Percentiles rank a stretch among this genome's conserved stretches.
Evolutionary conservation across 2,329 filamentous ascomycete species (phyloP).

Genomic region (Byssochlamys sp.): DNA sequence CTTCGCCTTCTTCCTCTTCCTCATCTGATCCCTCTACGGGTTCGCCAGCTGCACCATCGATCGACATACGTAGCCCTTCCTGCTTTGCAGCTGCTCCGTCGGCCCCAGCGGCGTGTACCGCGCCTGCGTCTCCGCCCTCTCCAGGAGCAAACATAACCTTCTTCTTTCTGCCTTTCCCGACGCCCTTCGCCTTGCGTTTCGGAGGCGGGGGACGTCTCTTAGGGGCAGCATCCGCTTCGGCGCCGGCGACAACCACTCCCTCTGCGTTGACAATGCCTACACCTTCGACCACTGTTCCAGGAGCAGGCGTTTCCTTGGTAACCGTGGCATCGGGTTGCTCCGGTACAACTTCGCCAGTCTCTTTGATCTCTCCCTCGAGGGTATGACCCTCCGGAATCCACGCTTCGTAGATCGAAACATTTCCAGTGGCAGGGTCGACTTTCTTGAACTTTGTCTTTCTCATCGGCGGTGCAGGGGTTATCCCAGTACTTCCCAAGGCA

Average conservation of each 20-base stretch:
- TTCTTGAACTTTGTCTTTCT: slow-evolving; percentile 72
- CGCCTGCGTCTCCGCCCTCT: slow-evolving; percentile 29
- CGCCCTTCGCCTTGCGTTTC: slow-evolving; percentile 70
- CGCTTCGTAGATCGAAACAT: slow-evolving; percentile 74
- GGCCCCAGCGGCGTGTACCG: slow-evolving; percentile 28
- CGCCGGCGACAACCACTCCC: slow-evolving; percentile 47
- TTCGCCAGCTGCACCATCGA: slow-evolving; percentile 35
- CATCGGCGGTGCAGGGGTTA: slow-evolving; percentile 44
- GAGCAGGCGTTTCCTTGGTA: slow-evolving; percentile 38
- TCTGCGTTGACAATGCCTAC: slow-evolving; percentile 52
- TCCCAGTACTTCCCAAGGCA: slow-evolving; percentile 18
- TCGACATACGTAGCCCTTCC: slow-evolving; percentile 30
- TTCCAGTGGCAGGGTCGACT: slow-evolving; percentile 64
- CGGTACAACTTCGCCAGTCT: slow-evolving; percentile 40
- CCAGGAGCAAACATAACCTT: slow-evolving; percentile 51
- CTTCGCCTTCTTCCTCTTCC: neutral
- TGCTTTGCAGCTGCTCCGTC: slow-evolving; percentile 29
- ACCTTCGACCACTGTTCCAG: slow-evolving; percentile 51
- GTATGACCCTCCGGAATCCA: slow-evolving; percentile 69
- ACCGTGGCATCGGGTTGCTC: slow-evolving; percentile 30
- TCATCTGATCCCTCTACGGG: slow-evolving; percentile 22
- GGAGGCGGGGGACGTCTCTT: slow-evolving; percentile 63
- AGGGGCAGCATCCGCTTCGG: slow-evolving; percentile 36
- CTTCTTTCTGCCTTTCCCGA: slow-evolving; percentile 68
- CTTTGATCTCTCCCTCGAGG: slow-evolving; percentile 71